These are phyloP conservation scores for Sphaerosporella brunnea DNA, from an alignment of 495 filamentous ascomycete species.

Conservation along the genomic window DNA sequence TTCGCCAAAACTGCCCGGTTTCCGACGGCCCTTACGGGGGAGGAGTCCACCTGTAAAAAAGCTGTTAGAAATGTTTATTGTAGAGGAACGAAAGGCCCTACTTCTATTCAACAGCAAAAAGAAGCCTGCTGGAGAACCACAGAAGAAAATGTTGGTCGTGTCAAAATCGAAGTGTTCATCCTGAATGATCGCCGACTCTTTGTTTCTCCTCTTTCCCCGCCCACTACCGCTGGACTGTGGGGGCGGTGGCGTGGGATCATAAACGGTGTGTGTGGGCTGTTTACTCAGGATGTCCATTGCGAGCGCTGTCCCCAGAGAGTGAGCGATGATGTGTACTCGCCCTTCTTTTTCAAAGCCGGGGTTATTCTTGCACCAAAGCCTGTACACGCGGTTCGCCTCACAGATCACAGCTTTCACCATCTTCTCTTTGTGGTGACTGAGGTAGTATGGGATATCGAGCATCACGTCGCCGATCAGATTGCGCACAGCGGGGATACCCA, in stretches of 20 bases:
- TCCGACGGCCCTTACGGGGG: constrained; percentile 56
- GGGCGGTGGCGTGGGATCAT: constrained; percentile 29
- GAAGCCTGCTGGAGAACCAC: constrained; percentile 84
- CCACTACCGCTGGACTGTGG: constrained; percentile 26
- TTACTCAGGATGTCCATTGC: constrained; percentile 75
- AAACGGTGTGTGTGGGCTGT: constrained; percentile 47
- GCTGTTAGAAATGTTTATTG: not conserved
- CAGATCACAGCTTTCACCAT: constrained; percentile 80
- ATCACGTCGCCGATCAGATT: constrained; percentile 90
- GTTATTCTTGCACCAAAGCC: constrained; percentile 85
- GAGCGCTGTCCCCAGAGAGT: constrained; percentile 88
- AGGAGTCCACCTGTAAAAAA: constrained; percentile 41
- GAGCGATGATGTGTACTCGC: constrained; percentile 78
- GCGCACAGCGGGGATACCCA: constrained; percentile 74
- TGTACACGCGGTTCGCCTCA: constrained; percentile 86
- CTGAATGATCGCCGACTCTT: constrained; percentile 11
- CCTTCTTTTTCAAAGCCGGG: constrained; percentile 60
- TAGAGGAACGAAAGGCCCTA: constrained; percentile 14
- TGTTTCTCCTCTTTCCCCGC: not conserved
- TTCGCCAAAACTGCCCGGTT: constrained; percentile 45
- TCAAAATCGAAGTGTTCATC: constrained; percentile 70
- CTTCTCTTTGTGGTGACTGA: constrained; percentile 84
- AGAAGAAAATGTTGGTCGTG: constrained; percentile 72
- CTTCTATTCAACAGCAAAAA: constrained; percentile 74
- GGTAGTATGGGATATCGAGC: constrained; percentile 92